Conservation (phyloP, 1,284 basidiomycete genomes). For the Malassezia yamatoensis region DNA sequence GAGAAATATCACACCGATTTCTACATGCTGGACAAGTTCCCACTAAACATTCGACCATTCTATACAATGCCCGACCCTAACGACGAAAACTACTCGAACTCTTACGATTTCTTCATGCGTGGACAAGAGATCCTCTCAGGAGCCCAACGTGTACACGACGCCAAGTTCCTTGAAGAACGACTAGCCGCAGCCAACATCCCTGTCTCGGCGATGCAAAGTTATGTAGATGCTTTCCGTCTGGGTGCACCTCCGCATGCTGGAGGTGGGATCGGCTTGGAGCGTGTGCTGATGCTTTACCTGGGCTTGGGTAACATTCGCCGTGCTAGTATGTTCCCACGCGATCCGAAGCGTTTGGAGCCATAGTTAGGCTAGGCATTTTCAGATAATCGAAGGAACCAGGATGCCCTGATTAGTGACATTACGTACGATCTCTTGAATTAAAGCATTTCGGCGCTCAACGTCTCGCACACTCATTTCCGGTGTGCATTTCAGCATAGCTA, state of each 20-base stretch:
- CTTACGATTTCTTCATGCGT: constrained; percentile 99
- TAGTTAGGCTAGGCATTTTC: constrained; percentile 10
- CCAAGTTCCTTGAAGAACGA: constrained; percentile 66
- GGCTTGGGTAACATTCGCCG: constrained; percentile 74
- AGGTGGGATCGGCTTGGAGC: constrained; percentile 64
- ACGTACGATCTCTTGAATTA: constrained; percentile 30
- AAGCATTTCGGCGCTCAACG: constrained; percentile 23
- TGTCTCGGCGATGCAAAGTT: constrained; percentile 74
- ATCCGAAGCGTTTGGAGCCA: constrained; percentile 48
- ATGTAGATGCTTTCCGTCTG: constrained; percentile 85
- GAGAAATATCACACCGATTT: constrained; percentile 48
- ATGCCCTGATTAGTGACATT: neutral
- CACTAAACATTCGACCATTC: constrained; percentile 42
- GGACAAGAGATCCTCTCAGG: constrained; percentile 97
- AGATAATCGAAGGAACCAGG: neutral
- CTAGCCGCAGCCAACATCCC: constrained; percentile 67
- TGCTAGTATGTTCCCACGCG: constrained; percentile 78
- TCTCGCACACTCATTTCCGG: constrained; percentile 31
- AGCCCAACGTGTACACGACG: constrained; percentile 91
- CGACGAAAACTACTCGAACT: constrained; percentile 64
- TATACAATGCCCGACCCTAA: constrained; percentile 48
- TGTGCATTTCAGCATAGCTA: constrained; percentile 48
- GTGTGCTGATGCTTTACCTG: constrained; percentile 77
- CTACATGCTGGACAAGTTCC: constrained; percentile 47
- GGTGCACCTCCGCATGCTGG: constrained; percentile 72